These are phyloP conservation scores for Ophiostoma triangulosporum DNA, from an alignment of 2,329 filamentous ascomycete genomes.

Conservation along the genomic window DNA sequence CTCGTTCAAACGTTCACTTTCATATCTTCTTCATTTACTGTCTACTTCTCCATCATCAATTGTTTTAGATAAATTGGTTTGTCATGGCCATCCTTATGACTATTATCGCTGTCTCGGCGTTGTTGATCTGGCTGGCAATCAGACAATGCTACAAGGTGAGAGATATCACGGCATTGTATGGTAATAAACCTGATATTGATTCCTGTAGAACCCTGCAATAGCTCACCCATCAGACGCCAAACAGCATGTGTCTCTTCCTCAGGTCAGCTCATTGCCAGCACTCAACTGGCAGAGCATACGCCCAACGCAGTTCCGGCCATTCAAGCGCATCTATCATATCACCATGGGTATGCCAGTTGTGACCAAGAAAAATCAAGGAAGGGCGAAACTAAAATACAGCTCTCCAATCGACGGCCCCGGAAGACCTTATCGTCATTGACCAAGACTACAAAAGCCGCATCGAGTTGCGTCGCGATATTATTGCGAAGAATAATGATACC, in stretches of 20 bases:
- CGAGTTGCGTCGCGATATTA: conserved; percentile 24
- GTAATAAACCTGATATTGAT: neutral
- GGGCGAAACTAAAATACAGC: conserved; percentile 19
- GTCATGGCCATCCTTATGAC: neutral
- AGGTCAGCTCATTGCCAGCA: conserved; percentile 4
- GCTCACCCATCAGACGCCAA: neutral
- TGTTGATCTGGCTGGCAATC: neutral
- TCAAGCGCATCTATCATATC: conserved; percentile 39
- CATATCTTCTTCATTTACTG: too few species aligned
- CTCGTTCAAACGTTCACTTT: too few species aligned
- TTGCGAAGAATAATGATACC: conserved; percentile 24
- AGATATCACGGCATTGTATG: neutral
- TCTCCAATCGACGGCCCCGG: conserved; percentile 28
- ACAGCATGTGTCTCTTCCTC: neutral
- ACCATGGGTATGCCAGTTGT: conserved; percentile 34
- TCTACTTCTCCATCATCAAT: too few species aligned
- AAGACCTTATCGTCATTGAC: conserved; percentile 40
- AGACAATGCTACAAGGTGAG: neutral
- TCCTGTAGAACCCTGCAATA: neutral
- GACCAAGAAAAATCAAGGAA: conserved; percentile 1
- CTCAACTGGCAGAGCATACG: conserved; percentile 28
- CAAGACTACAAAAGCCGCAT: conserved; percentile 34
- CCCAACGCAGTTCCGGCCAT: conserved; percentile 30
- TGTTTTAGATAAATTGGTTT: too few species aligned
- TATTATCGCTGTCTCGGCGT: neutral